Conservation (phyloP, 305 asterid species). For the Fraxinus velutina region DNA sequence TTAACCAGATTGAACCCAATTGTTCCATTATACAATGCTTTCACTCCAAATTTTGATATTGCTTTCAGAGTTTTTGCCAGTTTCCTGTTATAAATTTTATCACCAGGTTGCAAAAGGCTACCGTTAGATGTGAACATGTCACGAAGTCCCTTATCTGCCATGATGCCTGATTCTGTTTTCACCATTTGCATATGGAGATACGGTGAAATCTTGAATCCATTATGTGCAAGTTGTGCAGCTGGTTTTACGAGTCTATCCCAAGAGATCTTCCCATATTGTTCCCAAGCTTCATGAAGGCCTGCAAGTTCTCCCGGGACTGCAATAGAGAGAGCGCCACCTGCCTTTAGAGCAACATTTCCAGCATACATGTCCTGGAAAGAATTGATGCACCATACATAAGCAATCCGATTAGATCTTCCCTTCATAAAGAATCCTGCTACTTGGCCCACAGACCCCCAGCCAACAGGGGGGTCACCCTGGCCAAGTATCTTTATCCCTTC, state of each 20-base stretch:
- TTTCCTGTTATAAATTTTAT: conserved; percentile 41
- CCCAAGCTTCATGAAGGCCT: conserved; percentile 63
- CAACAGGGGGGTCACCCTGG: neutral
- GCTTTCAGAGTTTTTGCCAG: conserved; percentile 39
- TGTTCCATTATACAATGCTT: conserved; percentile 52
- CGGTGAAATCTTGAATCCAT: conserved; percentile 56
- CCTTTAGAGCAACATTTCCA: conserved; percentile 38
- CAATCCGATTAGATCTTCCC: neutral
- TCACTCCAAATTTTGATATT: conserved; percentile 39
- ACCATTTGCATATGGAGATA: conserved; percentile 59
- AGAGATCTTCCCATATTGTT: conserved; percentile 46
- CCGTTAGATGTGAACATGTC: conserved; percentile 48
- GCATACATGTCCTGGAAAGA: conserved; percentile 51
- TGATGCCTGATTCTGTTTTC: conserved; percentile 35
- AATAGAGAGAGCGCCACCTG: conserved; percentile 50
- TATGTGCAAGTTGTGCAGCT: conserved; percentile 42
- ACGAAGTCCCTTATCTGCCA: conserved; percentile 51
- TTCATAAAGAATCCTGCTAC: neutral
- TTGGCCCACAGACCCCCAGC: neutral
- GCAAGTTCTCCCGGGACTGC: conserved; percentile 76
- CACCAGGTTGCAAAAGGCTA: conserved; percentile 45
- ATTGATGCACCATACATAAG: neutral
- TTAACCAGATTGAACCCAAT: conserved; percentile 43
- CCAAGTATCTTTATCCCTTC: neutral
- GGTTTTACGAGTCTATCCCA: conserved; percentile 65